Evolutionary conservation across 192 early-diverging fungal species (phyloP), one percentile per base, ranked within the genome.

Genomic region (Diversispora epigaea): DNA sequence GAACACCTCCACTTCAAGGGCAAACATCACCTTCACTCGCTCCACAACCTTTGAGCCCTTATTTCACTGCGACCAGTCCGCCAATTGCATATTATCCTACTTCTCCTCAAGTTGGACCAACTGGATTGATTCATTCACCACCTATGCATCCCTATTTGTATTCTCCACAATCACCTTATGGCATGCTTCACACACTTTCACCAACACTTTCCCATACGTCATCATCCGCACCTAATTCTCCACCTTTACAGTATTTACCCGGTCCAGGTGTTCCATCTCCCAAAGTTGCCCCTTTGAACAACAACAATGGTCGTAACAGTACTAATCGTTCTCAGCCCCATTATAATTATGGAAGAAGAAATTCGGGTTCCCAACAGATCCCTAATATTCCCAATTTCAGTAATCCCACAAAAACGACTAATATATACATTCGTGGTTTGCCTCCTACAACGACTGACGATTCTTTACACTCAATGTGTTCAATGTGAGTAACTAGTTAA

Each of bases 391-490:
- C 76, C 15, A 60, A 68, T 62, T 71, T 74, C 32, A 75, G 68
- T 65, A 72, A 19, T 58, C 68, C 41, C n/a, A 77, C 73, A 46
- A 81, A 84, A 60, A 85, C 82, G 22, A 88, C 86, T 50, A 96
- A 96, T 76, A 85, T 96, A 52, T 96, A 96, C 73, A 89, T 96
- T 75, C 86, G 92, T 77, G 91, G 90, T 56, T 77, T 94, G n/a
- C 80, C 87, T 21, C 77, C 85, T 32, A 82, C 84, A 12, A 89
- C 86, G 70, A 90, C 88, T 4, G 94, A 95, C 79, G 88, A 90
- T 17, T 77, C 71, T 19, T 84, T 95, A 64, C 80, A 84, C 54
- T 77, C 77, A 5, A 84, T 95, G 82, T 89, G 91, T 46, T 65
- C 75, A 50, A 77, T 82, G 86, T 94, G 83, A 86, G 86, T 84